phyloP scores from a whole-genome alignment of 441 rosid genomes.

The Adansonia rubrostipa region DNA sequence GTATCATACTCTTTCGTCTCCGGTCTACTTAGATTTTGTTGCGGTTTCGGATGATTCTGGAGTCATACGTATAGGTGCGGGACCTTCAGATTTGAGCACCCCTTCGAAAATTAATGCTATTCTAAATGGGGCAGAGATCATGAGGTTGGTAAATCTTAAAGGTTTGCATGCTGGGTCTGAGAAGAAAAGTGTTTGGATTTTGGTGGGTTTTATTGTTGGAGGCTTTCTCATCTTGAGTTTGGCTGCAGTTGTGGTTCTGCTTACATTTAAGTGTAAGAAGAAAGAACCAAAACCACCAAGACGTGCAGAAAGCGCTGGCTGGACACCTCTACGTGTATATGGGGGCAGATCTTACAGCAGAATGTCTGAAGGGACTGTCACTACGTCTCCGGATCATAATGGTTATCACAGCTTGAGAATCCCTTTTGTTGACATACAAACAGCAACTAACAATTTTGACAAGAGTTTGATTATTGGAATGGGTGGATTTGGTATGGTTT shows the following conservation, averaged over 20 bases:
- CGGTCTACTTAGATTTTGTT: constrained; percentile 68
- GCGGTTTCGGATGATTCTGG: constrained; percentile 60
- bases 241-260: constrained; percentile 37
- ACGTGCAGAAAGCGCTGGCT: constrained; percentile 61
- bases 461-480: neutral
- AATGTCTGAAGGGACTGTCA: constrained; percentile 48
- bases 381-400: constrained; percentile 54
- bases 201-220: constrained; percentile 64
- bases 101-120: constrained; percentile 57
- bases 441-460: constrained; percentile 42
- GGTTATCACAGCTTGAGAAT: constrained; percentile 54
- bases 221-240: constrained; percentile 46
- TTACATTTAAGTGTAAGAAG: constrained; percentile 51
- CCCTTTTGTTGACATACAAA: constrained; percentile 64
- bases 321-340: constrained; percentile 73
- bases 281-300: constrained; percentile 43
- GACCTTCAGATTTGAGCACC: constrained; percentile 79
- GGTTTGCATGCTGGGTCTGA: constrained; percentile 32
- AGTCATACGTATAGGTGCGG: constrained; percentile 60
- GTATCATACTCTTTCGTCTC: constrained; percentile 66
- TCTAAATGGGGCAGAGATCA: constrained; percentile 83
- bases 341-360: constrained; percentile 70
- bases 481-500: constrained; percentile 65
- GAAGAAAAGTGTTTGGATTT: constrained; percentile 53
- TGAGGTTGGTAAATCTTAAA: constrained; percentile 57